Base-by-base conservation (phyloP, 768 basidiomycete genomes). In the Nidularia sp. region DNA sequence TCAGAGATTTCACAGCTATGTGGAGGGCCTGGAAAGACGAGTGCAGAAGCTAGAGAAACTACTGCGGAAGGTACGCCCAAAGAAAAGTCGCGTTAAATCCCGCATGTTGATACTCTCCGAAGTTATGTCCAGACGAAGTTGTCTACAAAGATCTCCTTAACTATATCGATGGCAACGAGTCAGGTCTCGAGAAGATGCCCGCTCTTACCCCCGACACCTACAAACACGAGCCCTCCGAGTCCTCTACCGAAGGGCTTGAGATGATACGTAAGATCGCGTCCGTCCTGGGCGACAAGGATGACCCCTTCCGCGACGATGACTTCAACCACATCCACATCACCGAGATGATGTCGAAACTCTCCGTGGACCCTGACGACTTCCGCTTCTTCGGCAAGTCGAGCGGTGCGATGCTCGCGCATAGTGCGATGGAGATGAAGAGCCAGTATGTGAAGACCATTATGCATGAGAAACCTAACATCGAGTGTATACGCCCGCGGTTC, bases 391-490 rank as follows among this genome's bases (percentile, higher is more conserved):
- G 77, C 0, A 76, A 77, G 51, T 71, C 71, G 5, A 76, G 74
- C 57, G 71, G 73, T 12, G 65, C 71, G 3, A 71, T 74, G 67
- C 65, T 78, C 33, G 62, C 77, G 12, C 64, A 67, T 43, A 65
- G 68, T 12, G 81, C 79, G 6, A 70, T 80, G n/a, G 73, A 77
- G 53, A 63, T 83, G 7, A 83, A 82, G 60, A 69, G 72, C 39
- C 77, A 78, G 51, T 73, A 68, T 18, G 70, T 71, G 5, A 73
- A 75, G n/a, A 53, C 55, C 3, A 59, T 66, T 5, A 9, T 15
- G 36, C 9, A 9, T 39, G 15, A 39, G 36, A 39, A 15, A 15
- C 9, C 9, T 9, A 15, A 9, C 9, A 9, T 39, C 9, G 36
- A 39, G 36, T 9, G 36, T 39, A 9, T 9, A 9, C 9, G 36